Conservation (phyloP, 495 filamentous ascomycete species). For the Hyaloscypha finlandica region DNA sequence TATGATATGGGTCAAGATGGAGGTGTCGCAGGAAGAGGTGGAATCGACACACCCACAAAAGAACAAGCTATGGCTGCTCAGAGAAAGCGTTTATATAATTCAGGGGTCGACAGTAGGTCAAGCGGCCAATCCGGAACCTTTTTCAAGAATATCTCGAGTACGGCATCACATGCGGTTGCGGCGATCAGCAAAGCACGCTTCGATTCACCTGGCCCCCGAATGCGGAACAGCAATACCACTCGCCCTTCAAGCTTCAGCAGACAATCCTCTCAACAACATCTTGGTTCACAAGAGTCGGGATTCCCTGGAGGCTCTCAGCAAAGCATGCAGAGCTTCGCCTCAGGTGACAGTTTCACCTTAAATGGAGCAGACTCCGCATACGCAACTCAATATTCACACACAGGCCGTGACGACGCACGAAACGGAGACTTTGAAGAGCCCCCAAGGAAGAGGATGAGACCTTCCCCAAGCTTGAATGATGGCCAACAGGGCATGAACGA, state of each 20-base stretch:
- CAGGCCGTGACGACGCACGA: constrained; percentile 16
- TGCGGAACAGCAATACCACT: constrained; percentile 37
- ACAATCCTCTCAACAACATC: constrained; percentile 63
- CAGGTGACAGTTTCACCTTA: constrained; percentile 62
- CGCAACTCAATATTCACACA: constrained; percentile 37
- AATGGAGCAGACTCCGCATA: constrained; percentile 58
- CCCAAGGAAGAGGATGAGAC: constrained; percentile 77
- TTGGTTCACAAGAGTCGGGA: constrained; percentile 62
- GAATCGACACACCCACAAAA: constrained; percentile 92
- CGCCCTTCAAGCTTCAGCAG: constrained; percentile 56
- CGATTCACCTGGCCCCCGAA: constrained; percentile 78
- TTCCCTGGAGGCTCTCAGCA: constrained; percentile 63
- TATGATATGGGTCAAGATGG: constrained; percentile 86
- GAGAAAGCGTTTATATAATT: constrained; percentile 86
- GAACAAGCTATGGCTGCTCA: constrained; percentile 99
- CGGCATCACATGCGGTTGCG: constrained; percentile 86
- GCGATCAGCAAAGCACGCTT: constrained; percentile 94
- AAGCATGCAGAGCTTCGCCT: constrained; percentile 63
- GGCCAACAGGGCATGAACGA: constrained; percentile 36
- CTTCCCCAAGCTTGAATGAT: constrained; percentile 50
- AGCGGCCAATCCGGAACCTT: constrained; percentile 78
- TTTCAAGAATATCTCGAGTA: constrained; percentile 93
- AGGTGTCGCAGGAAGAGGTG: constrained; percentile 55
- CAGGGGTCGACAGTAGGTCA: constrained; percentile 64
- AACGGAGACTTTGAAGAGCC: constrained; percentile 49